Conservation (phyloP, 129 eudicot species). For the Chrysanthemum makinoi region DNA sequence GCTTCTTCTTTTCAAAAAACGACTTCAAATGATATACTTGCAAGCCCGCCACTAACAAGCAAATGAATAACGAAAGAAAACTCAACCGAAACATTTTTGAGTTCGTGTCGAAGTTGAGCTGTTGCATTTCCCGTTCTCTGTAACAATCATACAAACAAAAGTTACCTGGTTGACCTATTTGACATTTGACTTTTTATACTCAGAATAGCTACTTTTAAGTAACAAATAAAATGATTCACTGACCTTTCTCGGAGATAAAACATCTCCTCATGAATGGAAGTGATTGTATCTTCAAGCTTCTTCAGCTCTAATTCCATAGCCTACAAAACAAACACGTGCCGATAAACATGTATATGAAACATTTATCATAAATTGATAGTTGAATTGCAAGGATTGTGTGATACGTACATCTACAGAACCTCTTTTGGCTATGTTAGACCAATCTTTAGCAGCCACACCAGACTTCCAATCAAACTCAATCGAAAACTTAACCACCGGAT, state of each 20-base stretch:
- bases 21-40: slow-evolving; percentile 89
- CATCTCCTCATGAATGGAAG: slow-evolving; percentile 88
- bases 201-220: not conserved
- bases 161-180: not conserved
- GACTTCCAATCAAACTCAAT: slow-evolving; percentile 86
- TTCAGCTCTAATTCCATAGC: slow-evolving; percentile 79
- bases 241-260: slow-evolving; percentile 84
- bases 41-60: slow-evolving; percentile 70
- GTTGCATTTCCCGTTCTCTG: slow-evolving; percentile 96
- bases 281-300: slow-evolving; percentile 68
- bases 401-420: slow-evolving; percentile 78
- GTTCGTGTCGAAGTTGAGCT: slow-evolving; percentile 67
- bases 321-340: slow-evolving; percentile 33
- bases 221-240: not conserved
- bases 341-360: not conserved
- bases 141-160: slow-evolving; percentile 14
- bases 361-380: not conserved
- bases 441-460: slow-evolving; percentile 89
- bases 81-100: slow-evolving; percentile 83
- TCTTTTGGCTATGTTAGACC: slow-evolving; percentile 74
- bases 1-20: slow-evolving; percentile 92
- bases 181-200: not conserved
- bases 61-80: slow-evolving; percentile 60
- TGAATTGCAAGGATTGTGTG: not conserved
- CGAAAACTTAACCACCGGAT: slow-evolving; percentile 47